A percentile compares a stretch with the other conserved stretches of the same genome.
Evolutionary conservation across 352 stramenopile species (phyloP).

Genomic region (Pythium periplocum): DNA sequence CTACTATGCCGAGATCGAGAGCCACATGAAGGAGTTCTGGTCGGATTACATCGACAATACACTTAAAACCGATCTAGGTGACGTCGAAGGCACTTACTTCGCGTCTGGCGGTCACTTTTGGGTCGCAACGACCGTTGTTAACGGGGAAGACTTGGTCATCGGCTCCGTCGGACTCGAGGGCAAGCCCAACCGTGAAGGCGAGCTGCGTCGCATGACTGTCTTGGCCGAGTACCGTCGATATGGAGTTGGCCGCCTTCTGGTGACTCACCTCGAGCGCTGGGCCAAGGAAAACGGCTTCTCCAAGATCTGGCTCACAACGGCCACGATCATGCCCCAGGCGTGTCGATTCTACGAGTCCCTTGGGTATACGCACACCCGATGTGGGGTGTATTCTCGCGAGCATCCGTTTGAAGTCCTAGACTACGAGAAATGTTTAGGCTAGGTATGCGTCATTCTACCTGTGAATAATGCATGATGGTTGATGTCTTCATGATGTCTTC

Average conservation of each 20-base stretch:
- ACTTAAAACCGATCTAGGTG: not conserved
- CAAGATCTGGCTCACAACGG: conserved; percentile 30
- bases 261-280: conserved; percentile 36
- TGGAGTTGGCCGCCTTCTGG: conserved; percentile 30
- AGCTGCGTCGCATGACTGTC: conserved; percentile 45
- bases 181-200: conserved; percentile 22
- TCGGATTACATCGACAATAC: conserved; percentile 1
- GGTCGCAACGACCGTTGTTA: conserved; percentile 1
- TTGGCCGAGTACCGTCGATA: conserved; percentile 25
- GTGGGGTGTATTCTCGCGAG: no score
- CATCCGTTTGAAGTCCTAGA: no score
- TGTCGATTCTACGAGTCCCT: no score
- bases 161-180: conserved; percentile 38
- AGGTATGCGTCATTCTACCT: no score
- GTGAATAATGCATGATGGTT: no score
- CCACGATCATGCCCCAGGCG: conserved; percentile 15
- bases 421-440: no score
- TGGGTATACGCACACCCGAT: no score
- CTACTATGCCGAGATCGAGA: conserved; percentile 5
- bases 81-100: no score
- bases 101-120: not conserved
- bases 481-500: not conserved
- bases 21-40: conserved; percentile 7
- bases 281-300: conserved; percentile 23
- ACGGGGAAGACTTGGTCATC: conserved; percentile 10